These are phyloP conservation scores for Globisporangium carolinianum DNA, from an alignment of 352 stramenopile genomes.

Conservation along the genomic window DNA sequence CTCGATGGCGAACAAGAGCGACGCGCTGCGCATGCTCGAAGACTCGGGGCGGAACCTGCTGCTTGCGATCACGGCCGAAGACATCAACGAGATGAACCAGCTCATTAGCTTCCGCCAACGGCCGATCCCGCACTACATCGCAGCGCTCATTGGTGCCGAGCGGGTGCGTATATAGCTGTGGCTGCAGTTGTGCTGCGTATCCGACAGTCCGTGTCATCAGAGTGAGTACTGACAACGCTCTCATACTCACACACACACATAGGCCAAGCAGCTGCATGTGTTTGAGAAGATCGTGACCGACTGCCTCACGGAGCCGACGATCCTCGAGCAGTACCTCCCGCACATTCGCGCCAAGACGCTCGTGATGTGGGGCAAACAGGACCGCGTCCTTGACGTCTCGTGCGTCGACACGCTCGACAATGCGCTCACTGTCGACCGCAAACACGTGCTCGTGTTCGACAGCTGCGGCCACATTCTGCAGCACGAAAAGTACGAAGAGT, in stretches of 20 bases:
- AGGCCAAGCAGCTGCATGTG: constrained; percentile 41
- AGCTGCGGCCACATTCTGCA: constrained; percentile 67
- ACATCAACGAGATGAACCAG: constrained; percentile 48
- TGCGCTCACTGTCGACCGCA: constrained; percentile 28
- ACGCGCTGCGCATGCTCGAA: constrained; percentile 45
- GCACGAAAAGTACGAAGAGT: constrained; percentile 52
- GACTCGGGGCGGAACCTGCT: constrained; percentile 58
- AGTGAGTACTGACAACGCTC: neutral
- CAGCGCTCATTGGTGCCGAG: constrained; percentile 28
- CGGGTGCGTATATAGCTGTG: constrained; percentile 15
- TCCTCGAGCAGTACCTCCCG: constrained; percentile 57
- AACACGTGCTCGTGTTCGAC: constrained; percentile 43
- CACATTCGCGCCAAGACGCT: constrained; percentile 46
- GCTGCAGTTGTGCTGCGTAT: neutral
- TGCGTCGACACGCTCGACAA: constrained; percentile 51
- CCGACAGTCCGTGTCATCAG: no score
- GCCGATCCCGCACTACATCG: constrained; percentile 29
- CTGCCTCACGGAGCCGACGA: constrained; percentile 38
- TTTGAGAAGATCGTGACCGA: constrained; percentile 57
- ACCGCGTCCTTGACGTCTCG: constrained; percentile 63
- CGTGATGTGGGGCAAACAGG: constrained; percentile 69
- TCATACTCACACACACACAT: neutral
- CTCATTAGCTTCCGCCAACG: constrained; percentile 29
- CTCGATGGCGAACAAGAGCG: constrained; percentile 58
- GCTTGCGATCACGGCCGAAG: constrained; percentile 47